Conservation (phyloP, 169 alveolate genomes). For the Eimeria maxima region DNA sequence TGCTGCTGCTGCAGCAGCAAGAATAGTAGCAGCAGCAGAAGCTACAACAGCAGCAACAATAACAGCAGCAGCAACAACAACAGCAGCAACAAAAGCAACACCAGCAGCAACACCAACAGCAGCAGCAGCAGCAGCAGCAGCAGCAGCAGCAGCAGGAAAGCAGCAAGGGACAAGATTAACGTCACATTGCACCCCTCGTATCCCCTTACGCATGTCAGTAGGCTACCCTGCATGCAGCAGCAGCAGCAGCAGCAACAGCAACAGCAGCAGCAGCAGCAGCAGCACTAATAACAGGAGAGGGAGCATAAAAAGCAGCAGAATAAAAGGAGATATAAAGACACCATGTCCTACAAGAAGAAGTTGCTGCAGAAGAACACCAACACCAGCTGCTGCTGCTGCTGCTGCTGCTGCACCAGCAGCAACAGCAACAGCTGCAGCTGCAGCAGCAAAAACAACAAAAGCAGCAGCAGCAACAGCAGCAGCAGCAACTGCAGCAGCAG, state of each 20-base stretch:
- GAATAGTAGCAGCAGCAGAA: slow-evolving; percentile 6
- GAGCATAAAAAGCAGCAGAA: not conserved
- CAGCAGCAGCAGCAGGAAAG: not conserved
- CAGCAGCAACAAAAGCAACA: not conserved
- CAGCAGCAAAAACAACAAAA: not conserved
- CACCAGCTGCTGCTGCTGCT: too few species aligned
- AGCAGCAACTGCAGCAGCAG: slow-evolving; percentile 34
- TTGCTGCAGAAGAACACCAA: slow-evolving; percentile 12
- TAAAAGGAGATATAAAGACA: not conserved
- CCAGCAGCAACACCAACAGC: not conserved
- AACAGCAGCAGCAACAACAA: not conserved
- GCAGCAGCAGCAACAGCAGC: not conserved
- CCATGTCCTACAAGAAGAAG: not conserved
- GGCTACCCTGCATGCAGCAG: not conserved
- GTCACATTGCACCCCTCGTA: too few species aligned
- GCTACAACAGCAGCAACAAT: not conserved
- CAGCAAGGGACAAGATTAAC: not conserved
- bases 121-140: too few species aligned
- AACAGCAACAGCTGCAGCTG: not conserved
- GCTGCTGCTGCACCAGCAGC: slow-evolving; percentile 1
- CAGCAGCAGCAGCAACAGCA: slow-evolving; percentile 15
- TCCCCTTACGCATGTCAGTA: not conserved
- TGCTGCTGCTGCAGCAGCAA: not conserved
- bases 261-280: slow-evolving; percentile 46
- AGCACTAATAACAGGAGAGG: not conserved